These are phyloP conservation scores for Aspergillus chevalieri DNA, from an alignment of 2,329 filamentous ascomycete genomes.

Conservation along the genomic window DNA sequence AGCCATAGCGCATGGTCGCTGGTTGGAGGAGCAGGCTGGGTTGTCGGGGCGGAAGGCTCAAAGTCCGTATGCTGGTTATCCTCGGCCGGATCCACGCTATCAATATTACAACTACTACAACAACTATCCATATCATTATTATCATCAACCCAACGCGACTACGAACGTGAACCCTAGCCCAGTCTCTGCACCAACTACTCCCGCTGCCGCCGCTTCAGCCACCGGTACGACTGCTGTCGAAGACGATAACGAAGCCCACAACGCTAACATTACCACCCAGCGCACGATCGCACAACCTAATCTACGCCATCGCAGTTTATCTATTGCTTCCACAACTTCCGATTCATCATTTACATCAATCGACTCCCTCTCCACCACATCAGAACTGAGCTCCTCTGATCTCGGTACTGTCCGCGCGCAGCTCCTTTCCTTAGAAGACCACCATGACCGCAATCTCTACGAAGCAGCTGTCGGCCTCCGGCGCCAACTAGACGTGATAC, in stretches of 20 bases:
- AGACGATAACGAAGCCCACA: not conserved
- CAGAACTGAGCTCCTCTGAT: constrained; percentile 30
- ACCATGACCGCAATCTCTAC: constrained; percentile 32
- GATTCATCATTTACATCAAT: constrained; percentile 33
- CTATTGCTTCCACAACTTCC: constrained; percentile 25
- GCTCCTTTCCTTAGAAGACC: constrained; percentile 26
- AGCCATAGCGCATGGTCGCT: constrained; percentile 31
- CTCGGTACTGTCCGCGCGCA: constrained; percentile 31
- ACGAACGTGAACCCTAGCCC: not conserved
- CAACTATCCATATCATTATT: constrained; percentile 5
- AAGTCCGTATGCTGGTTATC: constrained; percentile 10
- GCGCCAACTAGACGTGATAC: constrained; percentile 26
- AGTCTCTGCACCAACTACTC: not conserved
- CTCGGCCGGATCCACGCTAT: constrained; percentile 7
- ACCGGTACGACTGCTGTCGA: not conserved
- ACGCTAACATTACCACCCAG: constrained; percentile 1
- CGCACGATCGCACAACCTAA: not conserved
- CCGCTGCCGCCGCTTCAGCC: not conserved
- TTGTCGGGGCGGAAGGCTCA: constrained; percentile 22
- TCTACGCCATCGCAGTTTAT: constrained; percentile 21
- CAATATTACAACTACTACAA: constrained; percentile 10
- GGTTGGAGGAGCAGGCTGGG: constrained; percentile 34
- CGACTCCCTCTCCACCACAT: constrained; percentile 31
- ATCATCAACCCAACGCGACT: not conserved
- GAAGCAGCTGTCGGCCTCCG: constrained; percentile 31